Evolutionary conservation across 441 rosid species (phyloP), one percentile per base, ranked within the genome.

Genomic region (Arabidopsis lyrata): DNA sequence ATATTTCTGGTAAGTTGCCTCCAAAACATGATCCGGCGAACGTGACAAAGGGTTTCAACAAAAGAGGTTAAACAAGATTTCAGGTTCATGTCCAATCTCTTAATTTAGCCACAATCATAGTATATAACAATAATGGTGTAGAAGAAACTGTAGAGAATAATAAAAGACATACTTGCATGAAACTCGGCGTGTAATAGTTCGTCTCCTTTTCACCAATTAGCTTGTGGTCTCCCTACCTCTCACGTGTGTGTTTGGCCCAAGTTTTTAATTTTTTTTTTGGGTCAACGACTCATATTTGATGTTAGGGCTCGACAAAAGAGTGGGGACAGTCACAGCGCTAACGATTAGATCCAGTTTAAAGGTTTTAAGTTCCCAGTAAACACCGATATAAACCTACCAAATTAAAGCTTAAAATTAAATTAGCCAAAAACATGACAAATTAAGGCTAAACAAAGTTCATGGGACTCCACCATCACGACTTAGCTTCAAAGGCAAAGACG

Each of bases 11-110:
- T 67, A 27, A 39, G 73, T 59, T 59, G 22, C 41, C 16, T 74
- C 67, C 61, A 66, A 74, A 74, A 58, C 63, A 75, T 75, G 73
- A 61, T 20, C 60, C 42, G 74, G 74, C 20, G 69, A 67, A 67
- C 9, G 57, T 50, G 78, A 61, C 42, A 42, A 41, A 39, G 54
- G 41, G 58, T 52, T 65, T 67, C 32, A 52, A 61, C 69, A 75
- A 52, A 60, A 52, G 12, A 60, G 45, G 73, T 22, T 49, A 60
- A 60, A 60, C 73, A 66, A 27, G 22, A 66, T 45, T 55, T 55
- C 41, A 45, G 41, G 54, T 49, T 58, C 13, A 66, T 16, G 61
- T 48, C 53, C 53, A 39, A 45, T 57, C 68, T 67, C 22, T 38
- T 59, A 20, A 38, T 38, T 15, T 59, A 67, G 62, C 73, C 32